Evolutionary conservation across 768 basidiomycete species (phyloP), one percentile per base, ranked within the genome.

Genomic region (Leccinum obscurum): DNA sequence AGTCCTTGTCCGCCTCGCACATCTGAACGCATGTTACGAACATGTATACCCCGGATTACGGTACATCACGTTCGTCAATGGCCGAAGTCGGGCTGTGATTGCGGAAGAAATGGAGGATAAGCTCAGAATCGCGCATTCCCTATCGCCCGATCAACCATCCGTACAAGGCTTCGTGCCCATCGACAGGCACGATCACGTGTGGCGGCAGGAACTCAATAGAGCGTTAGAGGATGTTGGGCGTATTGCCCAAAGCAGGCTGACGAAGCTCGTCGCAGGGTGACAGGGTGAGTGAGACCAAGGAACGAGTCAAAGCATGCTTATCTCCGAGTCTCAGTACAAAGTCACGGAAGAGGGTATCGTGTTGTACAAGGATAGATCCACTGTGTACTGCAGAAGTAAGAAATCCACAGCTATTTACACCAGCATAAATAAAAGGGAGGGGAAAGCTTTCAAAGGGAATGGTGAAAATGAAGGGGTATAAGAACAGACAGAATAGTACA

Each of bases 61-160:
- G 20, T 96, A 93, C 69, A 92, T 97, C 75, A 95, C 93, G 6
- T 97, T 95, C 68, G 95, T 96, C 44, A 93, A 94, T 68, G 92
- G 92, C 35, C 83, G 94, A 60, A 83, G 83, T 61, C 79, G 93
- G 41, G 81, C 81, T 35, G 81, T 72, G 51, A 87, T 97, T 65
- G 87, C 84, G 41, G 80, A 85, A 64, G 92, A 95, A 77, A 89
- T 97, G 82, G 92, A 95, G 72, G 79, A 78, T 58, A 78, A 78
- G 56, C 76, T 95, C 35, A 80, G 77, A 4, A 69, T 86, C 14
- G 69, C 74, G 53, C 84, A 83, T 70, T 83, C 83, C 14, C 67
- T 84, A 54, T 81, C 77, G 24, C 72, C 81, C 9, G 54, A 69
- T 34, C 35, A 68, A 52, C 73, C 72, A 10, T 70, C 76, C 3